phyloP scores from a whole-genome alignment of 306 rosid genomes.

The Castanea mollissima region DNA sequence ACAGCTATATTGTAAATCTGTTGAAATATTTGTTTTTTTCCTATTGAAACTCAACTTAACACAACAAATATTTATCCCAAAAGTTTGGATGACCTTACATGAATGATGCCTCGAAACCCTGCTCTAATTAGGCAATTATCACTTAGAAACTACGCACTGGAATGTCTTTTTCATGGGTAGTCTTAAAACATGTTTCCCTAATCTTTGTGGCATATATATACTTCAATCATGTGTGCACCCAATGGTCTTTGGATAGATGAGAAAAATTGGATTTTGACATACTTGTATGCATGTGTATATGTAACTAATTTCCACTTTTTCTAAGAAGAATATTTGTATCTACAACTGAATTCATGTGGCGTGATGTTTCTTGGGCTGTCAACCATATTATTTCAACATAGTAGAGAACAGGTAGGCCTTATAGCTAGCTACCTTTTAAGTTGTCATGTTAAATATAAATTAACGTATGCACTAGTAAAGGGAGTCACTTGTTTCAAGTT shows the following conservation, averaged over 20 bases:
- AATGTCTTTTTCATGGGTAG: background rate
- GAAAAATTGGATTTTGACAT: background rate
- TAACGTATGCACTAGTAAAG: background rate
- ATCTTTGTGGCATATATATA: background rate
- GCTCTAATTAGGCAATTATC: background rate
- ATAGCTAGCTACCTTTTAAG: background rate
- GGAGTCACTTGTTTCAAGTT: slow-evolving; percentile 3
- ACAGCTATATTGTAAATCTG: background rate
- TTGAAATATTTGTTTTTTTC: background rate
- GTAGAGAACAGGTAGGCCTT: background rate
- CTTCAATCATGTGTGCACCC: background rate
- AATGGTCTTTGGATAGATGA: background rate
- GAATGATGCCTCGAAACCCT: background rate
- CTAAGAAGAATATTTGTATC: too few relatives aligned
- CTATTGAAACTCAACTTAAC: background rate
- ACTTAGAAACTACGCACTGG: background rate
- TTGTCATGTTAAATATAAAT: slow-evolving; percentile 10
- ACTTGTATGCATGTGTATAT: background rate
- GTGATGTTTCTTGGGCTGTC: background rate
- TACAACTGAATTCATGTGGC: background rate
- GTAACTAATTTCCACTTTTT: too few relatives aligned
- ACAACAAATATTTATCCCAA: background rate
- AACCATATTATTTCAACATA: background rate
- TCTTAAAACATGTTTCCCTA: background rate
- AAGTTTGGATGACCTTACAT: background rate